Percentiles rank a stretch among this genome's conserved stretches.
Evolutionary conservation across 2,329 filamentous ascomycete genomes (phyloP).

Genomic region (Diaporthe amygdali): DNA sequence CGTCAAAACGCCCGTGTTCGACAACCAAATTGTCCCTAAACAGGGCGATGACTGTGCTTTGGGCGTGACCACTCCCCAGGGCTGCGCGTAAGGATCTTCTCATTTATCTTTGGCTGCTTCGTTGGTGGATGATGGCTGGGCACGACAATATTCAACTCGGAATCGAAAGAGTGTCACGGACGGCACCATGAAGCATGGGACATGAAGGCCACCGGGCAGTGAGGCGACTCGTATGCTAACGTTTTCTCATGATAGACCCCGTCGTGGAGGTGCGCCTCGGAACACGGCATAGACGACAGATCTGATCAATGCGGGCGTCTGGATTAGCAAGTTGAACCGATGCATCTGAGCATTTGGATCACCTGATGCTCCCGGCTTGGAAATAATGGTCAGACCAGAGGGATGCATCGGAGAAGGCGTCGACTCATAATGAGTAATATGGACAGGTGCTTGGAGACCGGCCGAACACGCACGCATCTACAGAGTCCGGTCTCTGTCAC

Average conservation of each 20-base stretch:
- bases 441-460: background rate
- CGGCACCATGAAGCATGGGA: background rate
- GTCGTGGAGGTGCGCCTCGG: conserved; percentile 20
- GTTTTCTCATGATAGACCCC: background rate
- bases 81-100: conserved; percentile 57
- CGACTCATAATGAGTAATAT: conserved; percentile 16
- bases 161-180: too few relatives aligned
- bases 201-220: background rate
- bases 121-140: background rate
- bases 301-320: background rate
- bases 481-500: background rate
- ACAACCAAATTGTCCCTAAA: conserved; percentile 57
- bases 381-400: background rate
- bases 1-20: conserved; percentile 58
- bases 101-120: too few relatives aligned
- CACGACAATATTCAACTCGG: background rate
- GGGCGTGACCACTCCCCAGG: conserved; percentile 60
- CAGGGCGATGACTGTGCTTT: conserved; percentile 57
- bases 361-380: background rate
- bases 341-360: background rate
- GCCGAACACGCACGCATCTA: background rate
- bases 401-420: background rate
- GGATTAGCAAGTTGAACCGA: background rate
- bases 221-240: background rate
- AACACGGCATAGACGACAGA: conserved; percentile 4